phyloP scores from a whole-genome alignment of 1,139 yeast species.

The Hansenula anomala region DNA sequence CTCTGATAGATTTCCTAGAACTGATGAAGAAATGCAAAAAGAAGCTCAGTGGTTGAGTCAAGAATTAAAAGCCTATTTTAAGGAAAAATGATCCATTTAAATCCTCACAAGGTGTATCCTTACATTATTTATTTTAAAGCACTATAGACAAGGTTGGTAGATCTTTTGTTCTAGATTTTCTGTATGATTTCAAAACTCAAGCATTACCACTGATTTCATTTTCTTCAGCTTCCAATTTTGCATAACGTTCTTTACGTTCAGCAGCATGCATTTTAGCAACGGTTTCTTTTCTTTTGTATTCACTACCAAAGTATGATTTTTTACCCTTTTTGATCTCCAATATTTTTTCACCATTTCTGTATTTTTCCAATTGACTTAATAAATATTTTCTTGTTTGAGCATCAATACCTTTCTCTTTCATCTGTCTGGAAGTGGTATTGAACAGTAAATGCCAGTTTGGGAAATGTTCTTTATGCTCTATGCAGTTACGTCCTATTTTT shows the following conservation, averaged over 20 bases:
- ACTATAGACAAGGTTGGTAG: no score
- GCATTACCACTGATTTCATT: constrained; percentile 10
- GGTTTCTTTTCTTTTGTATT: constrained; percentile 68
- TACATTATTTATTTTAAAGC: no score
- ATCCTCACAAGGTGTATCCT: no score
- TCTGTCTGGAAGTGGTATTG: constrained; percentile 43
- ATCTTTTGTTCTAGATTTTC: not conserved
- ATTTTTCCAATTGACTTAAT: constrained; percentile 38
- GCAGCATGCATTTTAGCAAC: constrained; percentile 68
- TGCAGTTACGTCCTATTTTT: constrained; percentile 70
- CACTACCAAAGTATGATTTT: constrained; percentile 80
- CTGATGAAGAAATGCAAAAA: constrained; percentile 53
- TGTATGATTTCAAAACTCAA: no score
- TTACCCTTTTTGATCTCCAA: constrained; percentile 58
- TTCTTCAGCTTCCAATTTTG: constrained; percentile 16
- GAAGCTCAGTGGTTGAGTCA: constrained; percentile 53
- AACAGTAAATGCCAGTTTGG: constrained; percentile 73
- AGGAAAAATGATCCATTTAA: no score
- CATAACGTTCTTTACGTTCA: constrained; percentile 37
- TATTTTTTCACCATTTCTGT: constrained; percentile 54
- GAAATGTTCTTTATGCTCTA: constrained; percentile 65
- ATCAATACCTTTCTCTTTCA: constrained; percentile 82
- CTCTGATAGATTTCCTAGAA: constrained; percentile 48
- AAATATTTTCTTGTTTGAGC: constrained; percentile 65
- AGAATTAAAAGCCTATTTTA: constrained; percentile 34